Percentiles rank a stretch among this genome's conserved stretches.
phyloP scores from a whole-genome alignment of 441 rosid species.

The Mallotus repandus region DNA sequence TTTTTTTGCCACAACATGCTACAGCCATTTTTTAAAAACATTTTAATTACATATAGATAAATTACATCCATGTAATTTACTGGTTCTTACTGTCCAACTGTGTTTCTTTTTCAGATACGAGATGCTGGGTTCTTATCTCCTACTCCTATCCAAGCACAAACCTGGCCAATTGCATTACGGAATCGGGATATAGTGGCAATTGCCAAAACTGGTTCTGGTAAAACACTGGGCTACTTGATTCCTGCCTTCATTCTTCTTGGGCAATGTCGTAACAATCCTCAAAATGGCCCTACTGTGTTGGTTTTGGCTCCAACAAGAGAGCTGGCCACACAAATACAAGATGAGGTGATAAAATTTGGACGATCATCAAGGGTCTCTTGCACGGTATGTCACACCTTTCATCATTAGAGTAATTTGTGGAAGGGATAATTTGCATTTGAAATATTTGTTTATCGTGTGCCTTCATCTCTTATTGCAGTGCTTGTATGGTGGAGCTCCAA shows the following conservation, averaged over 20 bases:
- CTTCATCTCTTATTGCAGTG: slow-evolving; percentile 47
- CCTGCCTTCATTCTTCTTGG: slow-evolving; percentile 87
- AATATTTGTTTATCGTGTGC: slow-evolving; percentile 23
- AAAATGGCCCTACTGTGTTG: slow-evolving; percentile 82
- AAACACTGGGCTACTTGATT: slow-evolving; percentile 91
- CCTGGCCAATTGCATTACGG: slow-evolving; percentile 95
- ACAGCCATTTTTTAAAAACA: neutral
- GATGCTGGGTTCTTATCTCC: slow-evolving; percentile 86
- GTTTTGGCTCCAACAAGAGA: slow-evolving; percentile 95
- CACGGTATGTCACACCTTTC: slow-evolving; percentile 55
- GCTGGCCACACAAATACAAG: slow-evolving; percentile 97
- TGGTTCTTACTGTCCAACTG: slow-evolving; percentile 21
- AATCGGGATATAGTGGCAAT: slow-evolving; percentile 89
- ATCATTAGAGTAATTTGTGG: neutral
- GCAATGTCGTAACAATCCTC: slow-evolving; percentile 62
- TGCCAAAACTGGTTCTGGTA: slow-evolving; percentile 99
- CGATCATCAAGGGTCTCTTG: slow-evolving; percentile 78
- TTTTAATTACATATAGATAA: slow-evolving; percentile 4
- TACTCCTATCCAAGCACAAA: slow-evolving; percentile 97
- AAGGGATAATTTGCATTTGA: neutral
- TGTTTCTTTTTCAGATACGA: slow-evolving; percentile 53
- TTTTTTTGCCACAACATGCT: slow-evolving; percentile 20
- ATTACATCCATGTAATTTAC: neutral
- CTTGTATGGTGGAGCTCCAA: slow-evolving; percentile 98
- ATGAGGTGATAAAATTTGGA: slow-evolving; percentile 79